Evolutionary conservation across 2,329 filamentous ascomycete species (phyloP).

Genomic region (Claviceps pazoutovae): DNA sequence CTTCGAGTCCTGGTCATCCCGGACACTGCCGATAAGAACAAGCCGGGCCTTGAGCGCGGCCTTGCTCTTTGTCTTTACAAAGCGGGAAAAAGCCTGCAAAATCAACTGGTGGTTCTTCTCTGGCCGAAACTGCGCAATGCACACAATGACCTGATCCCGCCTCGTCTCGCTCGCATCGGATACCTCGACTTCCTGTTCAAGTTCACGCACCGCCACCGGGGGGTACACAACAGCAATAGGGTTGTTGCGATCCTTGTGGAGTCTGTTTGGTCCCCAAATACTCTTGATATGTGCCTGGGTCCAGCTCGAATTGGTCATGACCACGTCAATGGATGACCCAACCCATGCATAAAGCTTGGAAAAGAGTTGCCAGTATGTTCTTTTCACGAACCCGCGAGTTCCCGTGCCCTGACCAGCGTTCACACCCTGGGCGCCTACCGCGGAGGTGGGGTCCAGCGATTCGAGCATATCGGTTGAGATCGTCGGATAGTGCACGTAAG

Average conservation of each 20-base stretch:
- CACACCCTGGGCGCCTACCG: constrained; percentile 51
- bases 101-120: constrained; percentile 94
- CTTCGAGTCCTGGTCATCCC: constrained; percentile 66
- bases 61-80: constrained; percentile 42
- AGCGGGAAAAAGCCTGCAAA: constrained; percentile 68
- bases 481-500: constrained; percentile 95
- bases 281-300: constrained; percentile 70
- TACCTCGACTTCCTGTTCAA: constrained; percentile 62
- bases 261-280: constrained; percentile 57
- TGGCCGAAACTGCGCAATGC: constrained; percentile 93
- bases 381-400: constrained; percentile 56
- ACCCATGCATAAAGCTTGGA: constrained; percentile 70
- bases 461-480: constrained; percentile 96
- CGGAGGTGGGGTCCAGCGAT: constrained; percentile 53
- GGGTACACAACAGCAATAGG: constrained; percentile 73
- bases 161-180: constrained; percentile 52
- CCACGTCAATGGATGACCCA: constrained; percentile 73
- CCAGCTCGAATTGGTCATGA: constrained; percentile 97
- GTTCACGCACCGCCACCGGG: constrained; percentile 76
- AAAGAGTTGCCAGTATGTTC: constrained; percentile 75
- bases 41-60: constrained; percentile 48
- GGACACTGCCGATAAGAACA: constrained; percentile 82
- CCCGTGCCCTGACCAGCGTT: constrained; percentile 75
- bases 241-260: constrained; percentile 28
- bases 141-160: constrained; percentile 63